These are phyloP conservation scores for Musa beccarii DNA, from an alignment of 176 grass and related monocot genomes.

Conservation along the genomic window DNA sequence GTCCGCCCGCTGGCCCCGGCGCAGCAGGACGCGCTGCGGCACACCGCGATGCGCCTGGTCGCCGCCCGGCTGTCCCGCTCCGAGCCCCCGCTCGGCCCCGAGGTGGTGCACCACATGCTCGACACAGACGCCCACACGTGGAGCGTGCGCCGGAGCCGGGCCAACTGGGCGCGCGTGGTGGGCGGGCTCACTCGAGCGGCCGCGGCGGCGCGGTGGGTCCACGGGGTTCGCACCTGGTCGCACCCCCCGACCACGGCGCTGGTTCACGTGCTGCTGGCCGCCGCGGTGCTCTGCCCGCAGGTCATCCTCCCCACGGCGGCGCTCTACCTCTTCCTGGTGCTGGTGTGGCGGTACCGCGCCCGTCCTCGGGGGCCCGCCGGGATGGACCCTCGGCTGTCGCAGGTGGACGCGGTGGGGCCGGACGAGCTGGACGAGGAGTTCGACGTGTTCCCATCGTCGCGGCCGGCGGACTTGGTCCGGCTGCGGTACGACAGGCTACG, in stretches of 20 bases:
- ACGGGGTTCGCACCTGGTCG: constrained; percentile 57
- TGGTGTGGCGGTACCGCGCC: constrained; percentile 72
- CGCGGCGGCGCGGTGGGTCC: constrained; percentile 39
- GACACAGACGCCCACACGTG: constrained; percentile 88
- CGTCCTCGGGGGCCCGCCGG: constrained; percentile 50
- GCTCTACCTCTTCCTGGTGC: constrained; percentile 69
- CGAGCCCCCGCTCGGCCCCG: constrained; percentile 87
- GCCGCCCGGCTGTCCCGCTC: constrained; percentile 68
- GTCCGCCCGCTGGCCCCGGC: constrained; percentile 55
- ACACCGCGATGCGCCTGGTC: constrained; percentile 91
- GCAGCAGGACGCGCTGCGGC: constrained; percentile 90
- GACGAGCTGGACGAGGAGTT: constrained; percentile 99
- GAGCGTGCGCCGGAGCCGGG: constrained; percentile 94
- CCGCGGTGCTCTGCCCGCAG: constrained; percentile 77
- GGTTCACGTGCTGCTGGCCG: constrained; percentile 64
- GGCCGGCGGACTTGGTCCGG: constrained; percentile 58
- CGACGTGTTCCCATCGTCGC: constrained; percentile 62
- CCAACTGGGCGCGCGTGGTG: constrained; percentile 93
- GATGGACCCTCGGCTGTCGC: constrained; percentile 78
- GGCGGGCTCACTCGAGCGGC: constrained; percentile 60
- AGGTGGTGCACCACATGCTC: constrained; percentile 89
- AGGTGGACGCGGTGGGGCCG: constrained; percentile 59
- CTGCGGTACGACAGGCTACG: constrained; percentile 76
- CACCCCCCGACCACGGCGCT: constrained; percentile 70
- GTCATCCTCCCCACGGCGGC: constrained; percentile 72